Evolutionary conservation across 73 alveolate genomes (phyloP).

Genomic region (Stentor coeruleus): DNA sequence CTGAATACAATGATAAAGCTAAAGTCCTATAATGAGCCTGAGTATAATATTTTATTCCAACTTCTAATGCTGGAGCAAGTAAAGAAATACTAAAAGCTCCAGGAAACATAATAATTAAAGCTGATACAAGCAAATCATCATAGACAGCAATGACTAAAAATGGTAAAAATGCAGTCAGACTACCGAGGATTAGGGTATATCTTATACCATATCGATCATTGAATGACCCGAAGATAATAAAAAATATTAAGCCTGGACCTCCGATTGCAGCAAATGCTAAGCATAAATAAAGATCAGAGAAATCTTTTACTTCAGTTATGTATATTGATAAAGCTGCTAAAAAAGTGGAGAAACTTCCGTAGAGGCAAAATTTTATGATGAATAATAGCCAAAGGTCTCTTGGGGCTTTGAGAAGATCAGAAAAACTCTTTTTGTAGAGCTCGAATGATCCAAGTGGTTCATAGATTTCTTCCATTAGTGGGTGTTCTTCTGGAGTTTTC

Average conservation of each 20-base stretch:
- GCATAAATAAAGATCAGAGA: neutral
- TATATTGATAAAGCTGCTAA: neutral
- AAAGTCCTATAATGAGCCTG: neutral
- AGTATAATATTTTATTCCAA: neutral
- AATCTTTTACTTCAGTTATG: neutral
- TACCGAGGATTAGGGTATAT: neutral
- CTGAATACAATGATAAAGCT: neutral
- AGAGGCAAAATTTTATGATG: neutral
- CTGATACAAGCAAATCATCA: neutral
- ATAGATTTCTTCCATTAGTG: too few species aligned
- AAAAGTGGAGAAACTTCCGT: conserved; percentile 1
- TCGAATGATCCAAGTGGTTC: neutral
- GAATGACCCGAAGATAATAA: neutral
- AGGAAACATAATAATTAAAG: too few species aligned
- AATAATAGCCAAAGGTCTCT: neutral
- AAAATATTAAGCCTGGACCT: neutral
- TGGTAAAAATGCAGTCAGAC: neutral
- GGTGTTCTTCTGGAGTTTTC: too few species aligned
- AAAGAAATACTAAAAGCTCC: neutral
- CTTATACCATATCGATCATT: neutral
- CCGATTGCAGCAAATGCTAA: neutral
- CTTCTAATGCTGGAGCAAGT: neutral
- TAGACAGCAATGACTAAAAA: neutral
- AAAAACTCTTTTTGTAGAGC: neutral
- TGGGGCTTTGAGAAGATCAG: neutral